Evolutionary conservation across 1,139 yeast species (phyloP), one percentile per base, ranked within the genome.

Genomic region (Lodderomyces beijingensis): DNA sequence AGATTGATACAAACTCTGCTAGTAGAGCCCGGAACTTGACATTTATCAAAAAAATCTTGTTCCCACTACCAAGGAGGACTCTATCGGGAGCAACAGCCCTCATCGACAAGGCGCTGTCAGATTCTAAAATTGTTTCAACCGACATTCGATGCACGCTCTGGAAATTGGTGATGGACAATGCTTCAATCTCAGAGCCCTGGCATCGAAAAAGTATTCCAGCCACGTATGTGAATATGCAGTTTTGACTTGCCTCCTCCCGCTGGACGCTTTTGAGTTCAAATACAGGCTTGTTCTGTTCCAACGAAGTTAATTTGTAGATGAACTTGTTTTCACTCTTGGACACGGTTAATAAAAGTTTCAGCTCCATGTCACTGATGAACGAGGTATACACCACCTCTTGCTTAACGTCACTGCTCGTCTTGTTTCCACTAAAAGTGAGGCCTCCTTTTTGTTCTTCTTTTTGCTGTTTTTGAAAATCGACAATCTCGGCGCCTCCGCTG

Each of bases 61-160:
- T 55, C 13, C 60, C 60, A 33, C 55, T 54, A 1, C 74, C 56
- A 9, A 74, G 40, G 10, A 74, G 48, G 11, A 74, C 40, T 45
- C 81, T 57, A 44, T 71, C 74, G 8, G 65, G 55, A 27, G 75
- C 62, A 3, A 71, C 69, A 9, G 69, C 48, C 14, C 41, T 35
- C 25, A 65, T 44, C 2, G 70, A 52, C 5, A 51, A 34, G n/a
- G 36, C 33, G 8, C 32, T 42, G 3, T 31, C 25, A 7, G 13
- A n/a, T 6, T 35, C 39, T 24, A 58, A 34, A 12, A 59, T 32
- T 3, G 49, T 28, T 4, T 41, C 39, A 25, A 63, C 50, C 16
- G 52, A 45, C 17, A 57, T 43, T 13, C 51, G 32, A 17, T 47
- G 46, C 11, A 34, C 31, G 28, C 53, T 47, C 4, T 12, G 17